Evolutionary conservation across 2,329 filamentous ascomycete genomes (phyloP).

Genomic region (Metarhizium anisopliae): DNA sequence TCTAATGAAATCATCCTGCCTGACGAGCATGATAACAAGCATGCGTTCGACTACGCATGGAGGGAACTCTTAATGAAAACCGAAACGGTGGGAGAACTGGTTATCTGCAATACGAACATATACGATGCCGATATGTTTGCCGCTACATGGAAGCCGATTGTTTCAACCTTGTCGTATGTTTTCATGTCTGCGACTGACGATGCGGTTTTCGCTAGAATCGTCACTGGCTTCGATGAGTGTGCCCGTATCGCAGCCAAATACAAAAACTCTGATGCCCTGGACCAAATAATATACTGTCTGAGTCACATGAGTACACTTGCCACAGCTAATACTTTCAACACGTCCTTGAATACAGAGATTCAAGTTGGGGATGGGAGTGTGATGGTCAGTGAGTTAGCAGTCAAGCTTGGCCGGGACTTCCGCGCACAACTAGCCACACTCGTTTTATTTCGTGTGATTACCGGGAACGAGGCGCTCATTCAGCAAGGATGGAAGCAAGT

Average conservation of each 20-base stretch:
- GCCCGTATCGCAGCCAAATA: conserved; percentile 86
- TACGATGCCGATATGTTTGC: conserved; percentile 98
- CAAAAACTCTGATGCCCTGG: conserved; percentile 73
- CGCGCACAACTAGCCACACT: conserved; percentile 88
- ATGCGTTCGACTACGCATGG: conserved; percentile 97
- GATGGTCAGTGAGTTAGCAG: conserved; percentile 97
- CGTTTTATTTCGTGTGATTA: conserved; percentile 88
- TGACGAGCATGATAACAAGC: conserved; percentile 93
- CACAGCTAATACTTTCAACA: conserved; percentile 67
- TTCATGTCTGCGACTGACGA: conserved; percentile 99
- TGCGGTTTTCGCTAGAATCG: conserved; percentile 84
- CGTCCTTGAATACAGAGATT: conserved; percentile 86
- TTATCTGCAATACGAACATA: conserved; percentile 81
- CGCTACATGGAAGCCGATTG: conserved; percentile 88
- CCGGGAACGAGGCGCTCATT: conserved; percentile 72
- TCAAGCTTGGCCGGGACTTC: conserved; percentile 89
- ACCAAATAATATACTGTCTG: conserved; percentile 85
- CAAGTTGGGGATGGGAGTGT: conserved; percentile 86
- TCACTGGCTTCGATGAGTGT: conserved; percentile 93
- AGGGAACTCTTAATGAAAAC: conserved; percentile 86
- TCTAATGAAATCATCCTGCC: conserved; percentile 92
- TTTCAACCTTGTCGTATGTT: conserved; percentile 92
- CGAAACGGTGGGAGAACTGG: conserved; percentile 61
- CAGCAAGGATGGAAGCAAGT: conserved; percentile 71
- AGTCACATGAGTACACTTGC: conserved; percentile 85